These are phyloP conservation scores for Pythium vanterpoolii DNA, from an alignment of 352 stramenopile genomes.

Conservation along the genomic window DNA sequence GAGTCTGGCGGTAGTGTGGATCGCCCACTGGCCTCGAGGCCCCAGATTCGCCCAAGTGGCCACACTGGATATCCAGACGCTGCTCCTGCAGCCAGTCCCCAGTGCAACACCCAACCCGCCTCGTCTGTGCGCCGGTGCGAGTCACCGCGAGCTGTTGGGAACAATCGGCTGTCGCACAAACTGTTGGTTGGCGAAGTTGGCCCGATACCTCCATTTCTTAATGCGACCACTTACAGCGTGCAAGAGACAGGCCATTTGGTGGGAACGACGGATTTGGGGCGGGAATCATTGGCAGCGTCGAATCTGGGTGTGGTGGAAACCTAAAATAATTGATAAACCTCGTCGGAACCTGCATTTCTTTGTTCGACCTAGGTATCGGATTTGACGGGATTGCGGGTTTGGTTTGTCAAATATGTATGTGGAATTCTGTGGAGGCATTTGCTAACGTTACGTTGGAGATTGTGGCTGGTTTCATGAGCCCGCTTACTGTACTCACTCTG, in stretches of 20 bases:
- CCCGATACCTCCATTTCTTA: conserved; percentile 6
- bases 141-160: conserved; percentile 7
- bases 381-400: no score
- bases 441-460: neutral
- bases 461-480: no score
- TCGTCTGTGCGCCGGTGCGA: conserved; percentile 6
- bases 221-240: conserved; percentile 6
- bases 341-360: conserved; percentile 18
- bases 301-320: conserved; percentile 14
- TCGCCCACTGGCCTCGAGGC: no score
- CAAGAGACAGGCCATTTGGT: conserved; percentile 8
- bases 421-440: neutral
- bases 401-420: no score
- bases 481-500: no score
- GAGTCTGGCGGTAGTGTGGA: conserved; percentile 1
- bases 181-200: conserved; percentile 23
- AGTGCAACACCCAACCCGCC: neutral
- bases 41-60: no score
- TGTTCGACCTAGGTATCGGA: conserved; percentile 13
- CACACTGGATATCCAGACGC: neutral
- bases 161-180: conserved; percentile 21
- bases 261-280: no score
- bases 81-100: conserved; percentile 2
- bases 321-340: conserved; percentile 8
- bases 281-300: no score